phyloP scores from a whole-genome alignment of 345 rosid genomes.

The Draba incana region DNA sequence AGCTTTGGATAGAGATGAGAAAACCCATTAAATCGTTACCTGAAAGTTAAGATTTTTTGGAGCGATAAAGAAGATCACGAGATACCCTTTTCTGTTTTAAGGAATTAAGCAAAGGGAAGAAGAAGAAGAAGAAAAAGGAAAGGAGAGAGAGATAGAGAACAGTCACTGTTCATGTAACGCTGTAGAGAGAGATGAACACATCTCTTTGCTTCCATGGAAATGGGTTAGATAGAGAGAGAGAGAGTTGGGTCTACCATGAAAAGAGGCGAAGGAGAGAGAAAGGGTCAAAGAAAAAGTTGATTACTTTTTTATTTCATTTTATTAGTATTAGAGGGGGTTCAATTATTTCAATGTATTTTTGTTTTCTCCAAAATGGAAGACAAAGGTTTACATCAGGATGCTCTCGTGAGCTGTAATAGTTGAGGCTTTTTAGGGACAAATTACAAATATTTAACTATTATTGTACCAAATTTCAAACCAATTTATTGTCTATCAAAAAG shows the following conservation, averaged over 20 bases:
- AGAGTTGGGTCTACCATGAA: constrained; percentile 56
- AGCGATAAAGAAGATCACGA: constrained; percentile 19
- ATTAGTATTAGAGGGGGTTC: constrained; percentile 17
- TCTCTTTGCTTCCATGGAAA: constrained; percentile 48
- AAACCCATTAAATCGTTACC: constrained; percentile 28
- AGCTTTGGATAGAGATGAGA: constrained; percentile 39
- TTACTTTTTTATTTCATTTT: constrained; percentile 6
- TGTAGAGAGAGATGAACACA: constrained; percentile 46
- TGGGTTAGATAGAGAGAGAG: constrained; percentile 48
- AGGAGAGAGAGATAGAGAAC: constrained; percentile 28
- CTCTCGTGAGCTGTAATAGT: constrained; percentile 39
- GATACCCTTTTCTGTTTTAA: too few relatives aligned
- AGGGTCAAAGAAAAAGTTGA: constrained; percentile 58
- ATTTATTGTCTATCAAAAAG: too few relatives aligned
- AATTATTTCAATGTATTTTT: constrained; percentile 41
- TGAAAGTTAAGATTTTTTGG: constrained; percentile 25
- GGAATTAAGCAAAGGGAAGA: constrained; percentile 29
- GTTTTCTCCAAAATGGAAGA: constrained; percentile 45
- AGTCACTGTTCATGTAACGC: constrained; percentile 42
- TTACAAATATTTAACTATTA: background rate
- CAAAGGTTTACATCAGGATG: constrained; percentile 43
- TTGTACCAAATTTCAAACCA: background rate
- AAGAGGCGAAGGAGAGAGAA: constrained; percentile 40
- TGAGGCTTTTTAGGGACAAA: constrained; percentile 30
- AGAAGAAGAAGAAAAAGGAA: constrained; percentile 5